Evolutionary conservation across 495 filamentous ascomycete genomes (phyloP).

Genomic region (Neurospora sp.): DNA sequence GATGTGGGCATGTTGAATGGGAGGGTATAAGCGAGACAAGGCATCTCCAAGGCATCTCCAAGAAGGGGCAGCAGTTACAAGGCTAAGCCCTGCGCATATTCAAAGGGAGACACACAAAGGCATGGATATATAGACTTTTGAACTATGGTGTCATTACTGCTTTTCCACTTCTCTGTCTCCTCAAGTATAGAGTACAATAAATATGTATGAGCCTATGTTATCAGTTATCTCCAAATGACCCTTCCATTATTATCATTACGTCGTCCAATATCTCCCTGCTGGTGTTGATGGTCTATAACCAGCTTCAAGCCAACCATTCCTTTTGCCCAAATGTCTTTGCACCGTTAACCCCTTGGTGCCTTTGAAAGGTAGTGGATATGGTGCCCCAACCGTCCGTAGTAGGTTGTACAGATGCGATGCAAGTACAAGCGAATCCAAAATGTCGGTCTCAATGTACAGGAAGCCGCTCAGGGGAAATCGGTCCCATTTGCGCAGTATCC

Average conservation of each 20-base stretch:
- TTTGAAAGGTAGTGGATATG: neutral
- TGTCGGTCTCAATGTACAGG: neutral
- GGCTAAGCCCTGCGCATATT: neutral
- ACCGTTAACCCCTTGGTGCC: neutral
- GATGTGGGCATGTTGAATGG: neutral
- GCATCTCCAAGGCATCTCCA: neutral
- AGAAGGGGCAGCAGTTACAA: neutral
- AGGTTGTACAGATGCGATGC: neutral
- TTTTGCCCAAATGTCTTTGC: neutral
- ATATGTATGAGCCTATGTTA: neutral
- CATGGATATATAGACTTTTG: neutral
- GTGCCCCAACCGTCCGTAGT: neutral
- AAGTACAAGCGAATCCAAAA: neutral
- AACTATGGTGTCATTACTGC: neutral
- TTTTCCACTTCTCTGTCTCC: neutral
- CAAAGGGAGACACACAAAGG: neutral
- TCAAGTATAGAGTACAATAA: neutral
- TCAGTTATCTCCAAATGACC: neutral
- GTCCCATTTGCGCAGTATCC: neutral
- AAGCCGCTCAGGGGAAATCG: neutral
- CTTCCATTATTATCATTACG: neutral
- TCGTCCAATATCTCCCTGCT: neutral
- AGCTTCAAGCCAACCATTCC: neutral
- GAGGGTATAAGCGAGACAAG: neutral
- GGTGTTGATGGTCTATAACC: neutral